phyloP scores from a whole-genome alignment of 306 rosid genomes.

The Aeschynomene evenia region DNA sequence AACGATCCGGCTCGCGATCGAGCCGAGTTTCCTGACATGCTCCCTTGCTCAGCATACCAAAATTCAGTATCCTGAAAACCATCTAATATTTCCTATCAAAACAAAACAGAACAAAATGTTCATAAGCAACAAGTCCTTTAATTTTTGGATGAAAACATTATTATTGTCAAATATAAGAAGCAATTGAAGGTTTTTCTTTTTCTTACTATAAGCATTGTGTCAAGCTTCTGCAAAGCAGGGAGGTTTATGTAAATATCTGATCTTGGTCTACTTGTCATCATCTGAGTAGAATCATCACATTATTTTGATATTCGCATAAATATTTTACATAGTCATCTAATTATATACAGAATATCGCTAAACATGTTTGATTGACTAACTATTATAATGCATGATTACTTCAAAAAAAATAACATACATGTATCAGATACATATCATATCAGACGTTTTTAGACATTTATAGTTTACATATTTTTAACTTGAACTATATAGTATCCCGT shows the following conservation, averaged over 20 bases:
- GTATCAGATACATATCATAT: too few relatives aligned
- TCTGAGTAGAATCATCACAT: slow-evolving; percentile 41
- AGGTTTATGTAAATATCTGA: slow-evolving; percentile 83
- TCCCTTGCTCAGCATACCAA: slow-evolving; percentile 90
- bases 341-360: too few relatives aligned
- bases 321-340: too few relatives aligned
- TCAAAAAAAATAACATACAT: too few relatives aligned
- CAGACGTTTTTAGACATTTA: too few relatives aligned
- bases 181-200: slow-evolving; percentile 2
- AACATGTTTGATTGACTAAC: too few relatives aligned
- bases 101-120: background rate
- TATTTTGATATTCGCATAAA: too few relatives aligned
- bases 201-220: slow-evolving; percentile 84
- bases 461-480: too few relatives aligned
- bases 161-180: background rate
- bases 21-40: slow-evolving; percentile 63
- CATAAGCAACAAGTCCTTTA: slow-evolving; percentile 13
- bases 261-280: slow-evolving; percentile 81
- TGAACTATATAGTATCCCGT: too few relatives aligned
- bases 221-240: slow-evolving; percentile 90
- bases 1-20: slow-evolving; percentile 67
- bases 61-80: slow-evolving; percentile 78
- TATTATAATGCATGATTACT: too few relatives aligned
- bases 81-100: slow-evolving; percentile 76
- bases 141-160: slow-evolving; percentile 1